These are phyloP conservation scores for Globisporangium polare DNA, from an alignment of 352 stramenopile species.

Conservation along the genomic window DNA sequence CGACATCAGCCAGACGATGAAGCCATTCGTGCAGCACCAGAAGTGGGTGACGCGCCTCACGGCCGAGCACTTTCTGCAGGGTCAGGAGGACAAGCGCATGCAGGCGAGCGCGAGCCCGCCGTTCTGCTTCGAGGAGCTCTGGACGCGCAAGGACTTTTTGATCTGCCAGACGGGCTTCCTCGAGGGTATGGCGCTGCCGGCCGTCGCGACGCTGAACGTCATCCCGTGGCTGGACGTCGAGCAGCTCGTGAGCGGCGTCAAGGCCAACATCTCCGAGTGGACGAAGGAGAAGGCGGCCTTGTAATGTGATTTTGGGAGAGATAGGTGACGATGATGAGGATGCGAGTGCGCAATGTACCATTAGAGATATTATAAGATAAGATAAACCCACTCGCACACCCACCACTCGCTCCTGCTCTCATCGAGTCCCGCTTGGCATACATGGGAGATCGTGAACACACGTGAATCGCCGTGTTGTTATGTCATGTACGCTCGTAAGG, in stretches of 20 bases:
- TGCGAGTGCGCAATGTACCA: slow-evolving; percentile 10
- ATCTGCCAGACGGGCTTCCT: slow-evolving; percentile 60
- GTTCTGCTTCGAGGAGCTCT: slow-evolving; percentile 55
- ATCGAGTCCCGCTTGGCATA: not conserved
- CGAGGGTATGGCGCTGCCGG: slow-evolving; percentile 47
- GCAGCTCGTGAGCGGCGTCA: slow-evolving; percentile 46
- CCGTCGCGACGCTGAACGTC: slow-evolving; percentile 46
- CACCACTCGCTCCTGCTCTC: too few species aligned
- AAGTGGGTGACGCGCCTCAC: slow-evolving; percentile 75
- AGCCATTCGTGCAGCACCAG: slow-evolving; percentile 67
- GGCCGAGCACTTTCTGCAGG: slow-evolving; percentile 68
- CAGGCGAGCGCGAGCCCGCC: slow-evolving; percentile 33
- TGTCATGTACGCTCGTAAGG: not conserved
- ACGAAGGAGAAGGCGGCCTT: slow-evolving; percentile 1
- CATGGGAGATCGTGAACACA: too few species aligned
- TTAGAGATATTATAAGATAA: slow-evolving; percentile 7
- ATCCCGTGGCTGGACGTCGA: slow-evolving; percentile 61
- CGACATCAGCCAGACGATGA: slow-evolving; percentile 83
- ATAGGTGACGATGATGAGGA: too few species aligned
- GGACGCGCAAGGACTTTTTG: slow-evolving; percentile 46
- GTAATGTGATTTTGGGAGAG: slow-evolving; percentile 3
- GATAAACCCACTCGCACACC: slow-evolving; percentile 5
- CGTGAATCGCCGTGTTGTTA: not conserved
- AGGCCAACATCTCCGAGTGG: slow-evolving; percentile 61
- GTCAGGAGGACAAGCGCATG: slow-evolving; percentile 52